Conservation (phyloP, 352 stramenopile species). For the Phytophthora fragariaefolia region DNA sequence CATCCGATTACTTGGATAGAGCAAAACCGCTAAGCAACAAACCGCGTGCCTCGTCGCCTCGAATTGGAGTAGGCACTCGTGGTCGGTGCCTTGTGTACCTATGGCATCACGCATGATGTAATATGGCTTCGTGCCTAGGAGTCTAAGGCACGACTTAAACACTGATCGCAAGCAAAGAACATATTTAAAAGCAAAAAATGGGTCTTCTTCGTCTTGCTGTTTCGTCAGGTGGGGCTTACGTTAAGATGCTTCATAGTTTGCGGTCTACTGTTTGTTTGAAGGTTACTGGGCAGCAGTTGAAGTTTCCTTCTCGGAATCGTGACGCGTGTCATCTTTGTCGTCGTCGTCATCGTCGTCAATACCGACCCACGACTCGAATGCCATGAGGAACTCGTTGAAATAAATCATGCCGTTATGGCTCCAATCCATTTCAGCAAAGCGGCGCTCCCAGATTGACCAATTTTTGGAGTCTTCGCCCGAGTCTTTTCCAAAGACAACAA, state of each 20-base stretch:
- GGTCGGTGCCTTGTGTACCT: slow-evolving; percentile 22
- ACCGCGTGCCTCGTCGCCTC: slow-evolving; percentile 6
- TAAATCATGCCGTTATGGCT: slow-evolving; percentile 82
- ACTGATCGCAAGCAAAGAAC: slow-evolving; percentile 25
- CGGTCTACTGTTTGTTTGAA: background rate
- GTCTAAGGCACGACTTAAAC: slow-evolving; percentile 5
- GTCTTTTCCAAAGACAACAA: slow-evolving; percentile 13
- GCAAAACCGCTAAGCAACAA: background rate
- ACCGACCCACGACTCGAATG: slow-evolving; percentile 85
- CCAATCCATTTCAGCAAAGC: slow-evolving; percentile 89
- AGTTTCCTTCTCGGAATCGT: slow-evolving; percentile 4
- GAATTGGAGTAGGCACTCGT: background rate
- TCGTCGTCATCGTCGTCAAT: slow-evolving; percentile 59
- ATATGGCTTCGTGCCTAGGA: slow-evolving; percentile 20
- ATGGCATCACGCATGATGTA: slow-evolving; percentile 30
- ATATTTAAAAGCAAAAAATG: slow-evolving; percentile 46
- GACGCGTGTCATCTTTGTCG: slow-evolving; percentile 10
- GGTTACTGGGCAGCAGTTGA: slow-evolving; percentile 4
- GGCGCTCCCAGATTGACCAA: slow-evolving; percentile 67
- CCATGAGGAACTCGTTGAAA: slow-evolving; percentile 88
- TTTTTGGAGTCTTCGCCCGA: slow-evolving; percentile 55
- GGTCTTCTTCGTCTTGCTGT: slow-evolving; percentile 28
- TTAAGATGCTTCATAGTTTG: background rate
- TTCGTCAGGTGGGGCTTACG: background rate
- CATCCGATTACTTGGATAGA: background rate